Base-by-base conservation (phyloP, 2,329 filamentous ascomycete species). In the Stachybotrys chartarum region DNA sequence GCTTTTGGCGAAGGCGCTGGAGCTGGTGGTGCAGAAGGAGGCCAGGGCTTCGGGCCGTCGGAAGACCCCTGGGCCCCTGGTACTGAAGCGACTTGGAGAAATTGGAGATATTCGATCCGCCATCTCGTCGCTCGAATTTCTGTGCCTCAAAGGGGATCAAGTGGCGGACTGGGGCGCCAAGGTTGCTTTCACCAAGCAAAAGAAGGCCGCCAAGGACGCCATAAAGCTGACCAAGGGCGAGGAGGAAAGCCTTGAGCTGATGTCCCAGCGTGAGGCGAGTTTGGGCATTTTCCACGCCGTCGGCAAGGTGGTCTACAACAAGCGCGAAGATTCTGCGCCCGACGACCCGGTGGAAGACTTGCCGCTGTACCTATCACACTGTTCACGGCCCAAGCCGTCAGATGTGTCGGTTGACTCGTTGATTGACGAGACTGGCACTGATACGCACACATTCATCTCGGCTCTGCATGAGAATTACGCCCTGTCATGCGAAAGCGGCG, bases 281-380 rank as follows among this genome's bases (percentile, higher is more conserved):
- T 77, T 99, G 3, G 94, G 93, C 1, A 91, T 99, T 52, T 99
- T 99, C 66, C 94, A 99, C 69, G 91, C 94, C 0, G 89, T 97
- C 12, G 94, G 93, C 4, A 97, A 94, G 68, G 90, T 99, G 3
- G 86, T 97, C 1, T 96, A 97, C 75, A 99, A 99, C 75, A 99
- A 97, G 69, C 83, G 94, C 50, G 81, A 88, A 24, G 84, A 87
- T 31, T 68, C 58, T 50, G 70, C 72, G 5, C 71, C 78, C 12
- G 66, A 67, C 8, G 72, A 77, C 35, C 67, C 70, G 3, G 70
- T 72, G 17, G 84, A 87, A 62, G 70, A 70, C 30, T 73, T 90
- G 17, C 87, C 87, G 6, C 63, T 69, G n/a, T 81, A 84, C 67
- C 68, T 89, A 42, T 74, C 77, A 4, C 77, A 82, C 11, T 71